phyloP scores from a whole-genome alignment of 306 rosid genomes.

The Pachyrhizus erosus region DNA sequence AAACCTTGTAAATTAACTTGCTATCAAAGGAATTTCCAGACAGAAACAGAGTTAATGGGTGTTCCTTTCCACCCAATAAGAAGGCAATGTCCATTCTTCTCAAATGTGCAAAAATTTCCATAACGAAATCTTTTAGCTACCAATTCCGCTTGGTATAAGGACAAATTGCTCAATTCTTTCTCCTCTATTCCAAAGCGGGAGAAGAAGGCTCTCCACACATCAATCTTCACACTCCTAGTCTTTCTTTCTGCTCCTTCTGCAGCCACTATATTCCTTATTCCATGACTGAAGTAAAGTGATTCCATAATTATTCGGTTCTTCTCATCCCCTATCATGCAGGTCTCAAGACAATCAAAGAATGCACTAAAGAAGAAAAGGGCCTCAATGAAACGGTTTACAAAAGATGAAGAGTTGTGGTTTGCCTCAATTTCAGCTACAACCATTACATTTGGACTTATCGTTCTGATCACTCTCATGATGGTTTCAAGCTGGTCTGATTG shows the following conservation, averaged over 20 bases:
- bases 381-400: conserved; percentile 68
- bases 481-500: conserved; percentile 57
- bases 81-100: conserved; percentile 54
- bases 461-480: conserved; percentile 55
- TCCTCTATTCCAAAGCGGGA: conserved; percentile 64
- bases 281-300: conserved; percentile 54
- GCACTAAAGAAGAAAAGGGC: conserved; percentile 67
- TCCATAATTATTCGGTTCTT: conserved; percentile 49
- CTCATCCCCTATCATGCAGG: conserved; percentile 54
- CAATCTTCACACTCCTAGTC: conserved; percentile 56
- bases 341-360: conserved; percentile 62
- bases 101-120: conserved; percentile 53
- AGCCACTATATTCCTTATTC: conserved; percentile 61
- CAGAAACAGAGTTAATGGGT: conserved; percentile 64
- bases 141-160: conserved; percentile 64
- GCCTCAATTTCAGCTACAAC: conserved; percentile 64
- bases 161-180: conserved; percentile 55
- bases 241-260: conserved; percentile 68
- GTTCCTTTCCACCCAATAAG: conserved; percentile 77
- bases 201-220: conserved; percentile 75
- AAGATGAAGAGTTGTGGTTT: conserved; percentile 64
- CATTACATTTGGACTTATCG: conserved; percentile 54
- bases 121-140: conserved; percentile 53
- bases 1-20: not conserved
- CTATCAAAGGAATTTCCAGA: conserved; percentile 61